Conservation (phyloP, 164 flowering plant genomes). For the Aristolochia contorta region DNA sequence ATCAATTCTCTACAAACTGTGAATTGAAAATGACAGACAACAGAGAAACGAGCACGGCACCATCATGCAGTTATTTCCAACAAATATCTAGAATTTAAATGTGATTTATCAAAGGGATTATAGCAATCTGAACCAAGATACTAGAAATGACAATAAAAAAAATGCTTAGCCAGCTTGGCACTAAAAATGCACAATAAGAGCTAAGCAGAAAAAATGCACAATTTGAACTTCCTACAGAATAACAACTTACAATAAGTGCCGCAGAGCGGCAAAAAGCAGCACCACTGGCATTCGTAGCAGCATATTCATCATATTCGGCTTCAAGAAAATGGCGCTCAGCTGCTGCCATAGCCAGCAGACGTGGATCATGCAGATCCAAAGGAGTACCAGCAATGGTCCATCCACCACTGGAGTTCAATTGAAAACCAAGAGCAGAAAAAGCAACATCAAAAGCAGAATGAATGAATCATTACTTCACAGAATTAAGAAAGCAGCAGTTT, state of each 20-base stretch:
- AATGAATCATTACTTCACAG: not conserved
- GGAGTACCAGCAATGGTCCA: constrained; percentile 87
- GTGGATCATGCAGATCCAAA: constrained; percentile 73
- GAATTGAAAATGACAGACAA: not conserved
- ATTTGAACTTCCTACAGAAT: not conserved
- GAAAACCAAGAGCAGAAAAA: not conserved
- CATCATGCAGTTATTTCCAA: not conserved
- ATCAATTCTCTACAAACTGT: not conserved
- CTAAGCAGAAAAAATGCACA: not conserved
- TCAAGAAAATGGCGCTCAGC: constrained; percentile 77
- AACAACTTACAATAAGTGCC: constrained; percentile 65
- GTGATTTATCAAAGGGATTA: not conserved
- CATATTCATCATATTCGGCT: constrained; percentile 85
- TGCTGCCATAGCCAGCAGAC: constrained; percentile 88
- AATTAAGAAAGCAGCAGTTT: not conserved
- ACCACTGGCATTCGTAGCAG: constrained; percentile 71
- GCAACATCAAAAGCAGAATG: no score
- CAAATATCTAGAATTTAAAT: not conserved
- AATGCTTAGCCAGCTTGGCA: not conserved
- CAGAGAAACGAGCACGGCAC: not conserved
- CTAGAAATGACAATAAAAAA: not conserved
- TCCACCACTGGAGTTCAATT: constrained; percentile 49
- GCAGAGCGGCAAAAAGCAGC: constrained; percentile 94
- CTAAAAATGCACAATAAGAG: not conserved
- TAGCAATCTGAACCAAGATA: not conserved